These are phyloP conservation scores for Rugosomyces carneus DNA, from an alignment of 1,284 basidiomycete species.

Conservation along the genomic window DNA sequence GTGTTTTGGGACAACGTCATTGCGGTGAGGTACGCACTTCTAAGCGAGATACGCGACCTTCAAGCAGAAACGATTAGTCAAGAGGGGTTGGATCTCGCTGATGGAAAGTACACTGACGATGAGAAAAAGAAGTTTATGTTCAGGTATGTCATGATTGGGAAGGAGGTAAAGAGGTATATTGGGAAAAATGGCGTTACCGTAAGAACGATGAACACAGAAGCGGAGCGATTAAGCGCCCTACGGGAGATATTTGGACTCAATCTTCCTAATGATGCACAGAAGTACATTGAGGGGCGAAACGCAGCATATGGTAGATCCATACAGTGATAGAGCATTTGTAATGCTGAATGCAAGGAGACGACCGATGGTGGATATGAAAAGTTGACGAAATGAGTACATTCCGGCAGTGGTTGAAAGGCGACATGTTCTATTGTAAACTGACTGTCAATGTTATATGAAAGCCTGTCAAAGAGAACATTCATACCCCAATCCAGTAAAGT, in stretches of 20 bases:
- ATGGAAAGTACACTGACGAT: conserved; percentile 7
- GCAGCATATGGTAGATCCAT: not conserved
- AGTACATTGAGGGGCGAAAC: conserved; percentile 17
- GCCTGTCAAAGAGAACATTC: too few relatives aligned
- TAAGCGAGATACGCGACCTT: conserved; percentile 19
- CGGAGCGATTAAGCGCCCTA: conserved; percentile 27
- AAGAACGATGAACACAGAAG: conserved; percentile 22
- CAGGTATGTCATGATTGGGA: conserved; percentile 24
- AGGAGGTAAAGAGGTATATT: conserved; percentile 22
- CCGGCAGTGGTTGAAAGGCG: too few relatives aligned
- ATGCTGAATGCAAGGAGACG: too few relatives aligned
- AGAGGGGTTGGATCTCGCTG: conserved; percentile 2
- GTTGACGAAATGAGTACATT: too few relatives aligned
- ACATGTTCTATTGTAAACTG: too few relatives aligned
- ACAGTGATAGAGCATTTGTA: too few relatives aligned
- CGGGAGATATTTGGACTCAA: conserved; percentile 26
- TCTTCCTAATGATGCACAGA: conserved; percentile 18
- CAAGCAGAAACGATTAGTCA: conserved; percentile 4
- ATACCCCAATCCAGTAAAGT: too few relatives aligned
- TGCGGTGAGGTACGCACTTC: conserved; percentile 22
- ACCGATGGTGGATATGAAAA: too few relatives aligned
- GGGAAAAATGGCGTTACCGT: conserved; percentile 22
- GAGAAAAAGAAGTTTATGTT: conserved; percentile 19
- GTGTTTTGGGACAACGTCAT: conserved; percentile 28
- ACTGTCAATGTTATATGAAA: too few relatives aligned